Conservation (phyloP, 345 rosid species). For the Brassica rapa region DNA sequence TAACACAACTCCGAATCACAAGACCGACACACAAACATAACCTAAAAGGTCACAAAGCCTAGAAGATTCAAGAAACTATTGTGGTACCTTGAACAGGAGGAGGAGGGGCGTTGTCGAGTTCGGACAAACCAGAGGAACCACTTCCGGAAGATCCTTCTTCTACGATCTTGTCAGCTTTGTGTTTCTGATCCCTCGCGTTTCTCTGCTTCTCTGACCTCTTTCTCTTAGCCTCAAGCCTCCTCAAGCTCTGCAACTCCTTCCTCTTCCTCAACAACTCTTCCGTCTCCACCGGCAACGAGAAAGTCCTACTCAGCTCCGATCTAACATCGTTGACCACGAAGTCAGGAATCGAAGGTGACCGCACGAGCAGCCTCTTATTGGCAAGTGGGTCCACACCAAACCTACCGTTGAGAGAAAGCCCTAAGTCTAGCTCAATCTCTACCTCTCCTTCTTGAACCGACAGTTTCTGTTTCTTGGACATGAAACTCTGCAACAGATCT, state of each 20-base stretch:
- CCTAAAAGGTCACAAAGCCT: neutral
- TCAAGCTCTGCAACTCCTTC: constrained; percentile 59
- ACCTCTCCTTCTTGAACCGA: constrained; percentile 44
- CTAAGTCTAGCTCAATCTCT: constrained; percentile 71
- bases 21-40: neutral
- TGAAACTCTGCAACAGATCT: constrained; percentile 50
- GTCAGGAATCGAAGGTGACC: constrained; percentile 47
- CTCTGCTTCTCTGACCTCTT: constrained; percentile 73
- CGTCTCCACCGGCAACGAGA: constrained; percentile 62
- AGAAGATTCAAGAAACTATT: neutral
- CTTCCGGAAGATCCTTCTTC: constrained; percentile 61
- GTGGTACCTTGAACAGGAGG: constrained; percentile 52
- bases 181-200: constrained; percentile 38
- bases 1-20: neutral
- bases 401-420: constrained; percentile 76
- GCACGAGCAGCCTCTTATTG: constrained; percentile 46
- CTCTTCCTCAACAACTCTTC: constrained; percentile 77
- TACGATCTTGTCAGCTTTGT: neutral
- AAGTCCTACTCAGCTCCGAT: constrained; percentile 54
- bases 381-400: constrained; percentile 78
- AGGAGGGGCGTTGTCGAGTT: constrained; percentile 45
- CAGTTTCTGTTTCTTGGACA: constrained; percentile 31
- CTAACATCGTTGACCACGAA: constrained; percentile 46
- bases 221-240: constrained; percentile 79
- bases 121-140: constrained; percentile 63